These are phyloP conservation scores for Cyberlindnera galapagoensis DNA, from an alignment of 805 yeast species.

Conservation along the genomic window DNA sequence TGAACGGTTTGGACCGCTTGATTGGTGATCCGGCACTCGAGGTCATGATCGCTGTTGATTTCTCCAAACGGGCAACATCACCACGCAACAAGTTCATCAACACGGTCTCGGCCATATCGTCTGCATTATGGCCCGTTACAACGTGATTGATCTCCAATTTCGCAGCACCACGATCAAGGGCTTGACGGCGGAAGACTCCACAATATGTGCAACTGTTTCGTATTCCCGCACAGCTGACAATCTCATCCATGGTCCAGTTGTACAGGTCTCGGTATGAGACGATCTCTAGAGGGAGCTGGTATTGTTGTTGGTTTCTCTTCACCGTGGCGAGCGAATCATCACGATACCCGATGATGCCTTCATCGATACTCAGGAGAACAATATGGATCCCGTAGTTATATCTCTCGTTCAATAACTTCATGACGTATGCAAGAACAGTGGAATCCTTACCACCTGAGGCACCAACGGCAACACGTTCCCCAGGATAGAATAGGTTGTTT, in stretches of 20 bases:
- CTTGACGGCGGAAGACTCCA: conserved; percentile 95
- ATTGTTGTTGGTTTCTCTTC: conserved; percentile 83
- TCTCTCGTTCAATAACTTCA: conserved; percentile 83
- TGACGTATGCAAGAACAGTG: conserved; percentile 84
- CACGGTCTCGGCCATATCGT: conserved; percentile 98
- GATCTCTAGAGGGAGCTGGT: conserved; percentile 69
- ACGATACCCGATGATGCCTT: conserved; percentile 94
- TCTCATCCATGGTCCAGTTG: conserved; percentile 98
- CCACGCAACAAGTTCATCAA: conserved; percentile 92
- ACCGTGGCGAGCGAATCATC: conserved; percentile 97
- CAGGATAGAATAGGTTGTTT: conserved; percentile 63
- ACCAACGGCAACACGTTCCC: conserved; percentile 92
- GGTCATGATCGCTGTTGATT: conserved; percentile 82
- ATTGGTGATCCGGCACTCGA: conserved; percentile 80
- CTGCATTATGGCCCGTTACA: conserved; percentile 98
- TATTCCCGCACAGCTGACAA: conserved; percentile 90
- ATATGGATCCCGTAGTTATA: conserved; percentile 83
- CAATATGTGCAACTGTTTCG: conserved; percentile 96
- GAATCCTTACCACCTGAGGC: conserved; percentile 99
- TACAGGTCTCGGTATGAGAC: conserved; percentile 85
- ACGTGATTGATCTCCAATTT: conserved; percentile 81
- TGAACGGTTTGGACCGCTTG: conserved; percentile 91
- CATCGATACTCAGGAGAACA: conserved; percentile 83
- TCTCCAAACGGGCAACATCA: conserved; percentile 89
- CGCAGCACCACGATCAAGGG: conserved; percentile 92